Conservation (phyloP, 306 rosid genomes). For the Rosa lucieae region DNA sequence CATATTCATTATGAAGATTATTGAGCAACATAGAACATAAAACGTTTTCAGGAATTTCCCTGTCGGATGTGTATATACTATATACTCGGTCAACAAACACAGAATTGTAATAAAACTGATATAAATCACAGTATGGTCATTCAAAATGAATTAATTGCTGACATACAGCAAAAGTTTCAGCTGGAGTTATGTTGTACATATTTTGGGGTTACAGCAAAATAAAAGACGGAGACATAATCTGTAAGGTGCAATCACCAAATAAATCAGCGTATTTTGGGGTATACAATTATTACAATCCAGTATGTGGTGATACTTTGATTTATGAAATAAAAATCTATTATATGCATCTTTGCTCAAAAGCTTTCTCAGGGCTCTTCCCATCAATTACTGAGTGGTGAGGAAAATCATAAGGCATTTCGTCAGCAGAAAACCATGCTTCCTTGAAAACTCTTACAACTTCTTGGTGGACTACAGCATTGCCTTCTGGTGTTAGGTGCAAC, state of each 20-base stretch:
- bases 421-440: constrained; percentile 50
- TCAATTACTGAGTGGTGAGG: constrained; percentile 81
- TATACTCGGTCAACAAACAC: not conserved
- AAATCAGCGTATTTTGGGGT: not conserved
- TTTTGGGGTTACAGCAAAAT: no score
- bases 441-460: constrained; percentile 40
- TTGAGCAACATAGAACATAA: not conserved
- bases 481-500: constrained; percentile 81
- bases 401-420: constrained; percentile 73
- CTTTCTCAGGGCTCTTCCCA: constrained; percentile 53
- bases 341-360: constrained; percentile 57
- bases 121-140: not conserved
- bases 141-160: not conserved
- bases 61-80: not conserved
- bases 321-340: constrained; percentile 5
- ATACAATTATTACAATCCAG: not conserved
- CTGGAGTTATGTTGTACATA: not conserved
- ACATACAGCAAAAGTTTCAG: not conserved
- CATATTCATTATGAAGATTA: not conserved
- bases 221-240: not conserved
- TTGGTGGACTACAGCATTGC: constrained; percentile 57
- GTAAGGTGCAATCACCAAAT: not conserved
- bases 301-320: not conserved
- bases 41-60: not conserved
- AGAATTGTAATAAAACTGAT: not conserved